These are phyloP conservation scores for Fusarium sp. DNA, from an alignment of 2,329 filamentous ascomycete species.

Conservation along the genomic window DNA sequence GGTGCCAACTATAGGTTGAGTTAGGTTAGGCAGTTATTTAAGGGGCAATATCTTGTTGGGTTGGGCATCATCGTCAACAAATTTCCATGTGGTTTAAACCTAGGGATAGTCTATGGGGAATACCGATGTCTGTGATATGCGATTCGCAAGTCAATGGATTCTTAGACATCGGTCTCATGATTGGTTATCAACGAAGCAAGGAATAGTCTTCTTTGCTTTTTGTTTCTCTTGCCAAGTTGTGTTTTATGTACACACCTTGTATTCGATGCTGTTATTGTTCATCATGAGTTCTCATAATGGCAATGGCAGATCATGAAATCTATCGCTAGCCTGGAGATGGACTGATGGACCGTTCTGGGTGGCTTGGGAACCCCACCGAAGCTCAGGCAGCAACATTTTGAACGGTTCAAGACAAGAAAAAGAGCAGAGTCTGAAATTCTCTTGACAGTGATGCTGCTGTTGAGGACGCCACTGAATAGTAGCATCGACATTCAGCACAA, in stretches of 20 bases:
- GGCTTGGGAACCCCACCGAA: conserved; percentile 14
- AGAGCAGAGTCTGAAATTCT: not conserved
- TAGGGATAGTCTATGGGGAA: not conserved
- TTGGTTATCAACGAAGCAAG: not conserved
- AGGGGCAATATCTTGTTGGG: conserved; percentile 15
- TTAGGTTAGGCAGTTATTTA: not conserved
- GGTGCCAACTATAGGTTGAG: not conserved
- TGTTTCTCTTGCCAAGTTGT: not conserved
- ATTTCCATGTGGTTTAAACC: not conserved
- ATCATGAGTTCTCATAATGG: conserved; percentile 30
- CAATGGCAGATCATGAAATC: conserved; percentile 29
- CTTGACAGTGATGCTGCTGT: not conserved
- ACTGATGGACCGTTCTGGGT: conserved; percentile 11
- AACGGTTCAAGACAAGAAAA: not conserved
- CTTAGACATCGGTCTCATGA: not conserved
- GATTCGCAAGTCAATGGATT: not conserved
- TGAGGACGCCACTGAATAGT: conserved; percentile 8
- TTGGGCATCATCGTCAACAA: conserved; percentile 15
- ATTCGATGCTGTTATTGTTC: not conserved
- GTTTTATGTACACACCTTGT: not conserved
- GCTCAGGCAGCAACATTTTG: conserved; percentile 37
- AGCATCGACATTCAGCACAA: not conserved
- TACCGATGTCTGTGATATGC: not conserved
- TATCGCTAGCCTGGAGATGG: conserved; percentile 18
- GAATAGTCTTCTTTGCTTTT: not conserved